Evolutionary conservation across 495 filamentous ascomycete species (phyloP).

Genomic region (Podospora tetraspora): DNA sequence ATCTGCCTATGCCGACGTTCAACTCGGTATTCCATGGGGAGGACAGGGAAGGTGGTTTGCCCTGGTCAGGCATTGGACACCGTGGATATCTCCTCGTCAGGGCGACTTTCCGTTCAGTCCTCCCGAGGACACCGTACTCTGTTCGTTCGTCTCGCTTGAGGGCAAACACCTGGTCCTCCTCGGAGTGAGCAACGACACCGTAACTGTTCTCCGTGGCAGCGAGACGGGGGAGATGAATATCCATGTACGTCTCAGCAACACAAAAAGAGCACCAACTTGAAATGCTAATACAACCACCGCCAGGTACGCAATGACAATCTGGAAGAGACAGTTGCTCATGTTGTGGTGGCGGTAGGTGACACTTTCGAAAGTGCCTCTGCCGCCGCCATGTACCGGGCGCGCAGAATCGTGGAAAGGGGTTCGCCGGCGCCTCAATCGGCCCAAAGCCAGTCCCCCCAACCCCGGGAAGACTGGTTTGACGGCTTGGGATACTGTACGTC

Average conservation of each 20-base stretch:
- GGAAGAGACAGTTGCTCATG: slow-evolving; percentile 47
- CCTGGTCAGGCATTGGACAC: slow-evolving; percentile 68
- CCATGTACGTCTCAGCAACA: slow-evolving; percentile 45
- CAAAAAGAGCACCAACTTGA: too few species aligned
- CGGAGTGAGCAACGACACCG: slow-evolving; percentile 68
- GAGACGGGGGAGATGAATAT: slow-evolving; percentile 59
- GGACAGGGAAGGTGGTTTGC: slow-evolving; percentile 61
- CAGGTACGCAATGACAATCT: slow-evolving; percentile 60
- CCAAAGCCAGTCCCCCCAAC: slow-evolving; percentile 10
- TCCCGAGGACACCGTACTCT: slow-evolving; percentile 73
- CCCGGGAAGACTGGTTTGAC: slow-evolving; percentile 77
- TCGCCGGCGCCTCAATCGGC: background rate
- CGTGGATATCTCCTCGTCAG: slow-evolving; percentile 87
- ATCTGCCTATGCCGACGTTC: slow-evolving; percentile 51
- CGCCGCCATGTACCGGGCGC: slow-evolving; percentile 80
- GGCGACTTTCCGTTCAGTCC: slow-evolving; percentile 59
- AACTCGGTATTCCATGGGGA: slow-evolving; percentile 60
- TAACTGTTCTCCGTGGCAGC: slow-evolving; percentile 64
- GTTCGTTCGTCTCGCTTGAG: slow-evolving; percentile 69
- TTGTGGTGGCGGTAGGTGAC: slow-evolving; percentile 67
- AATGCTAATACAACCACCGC: background rate
- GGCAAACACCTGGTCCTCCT: slow-evolving; percentile 78
- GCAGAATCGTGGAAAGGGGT: slow-evolving; percentile 52
- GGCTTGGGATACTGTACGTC: slow-evolving; percentile 60
- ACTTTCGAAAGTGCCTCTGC: slow-evolving; percentile 72